These are phyloP conservation scores for Lablab purpureus DNA, from an alignment of 306 rosid genomes.

Conservation along the genomic window DNA sequence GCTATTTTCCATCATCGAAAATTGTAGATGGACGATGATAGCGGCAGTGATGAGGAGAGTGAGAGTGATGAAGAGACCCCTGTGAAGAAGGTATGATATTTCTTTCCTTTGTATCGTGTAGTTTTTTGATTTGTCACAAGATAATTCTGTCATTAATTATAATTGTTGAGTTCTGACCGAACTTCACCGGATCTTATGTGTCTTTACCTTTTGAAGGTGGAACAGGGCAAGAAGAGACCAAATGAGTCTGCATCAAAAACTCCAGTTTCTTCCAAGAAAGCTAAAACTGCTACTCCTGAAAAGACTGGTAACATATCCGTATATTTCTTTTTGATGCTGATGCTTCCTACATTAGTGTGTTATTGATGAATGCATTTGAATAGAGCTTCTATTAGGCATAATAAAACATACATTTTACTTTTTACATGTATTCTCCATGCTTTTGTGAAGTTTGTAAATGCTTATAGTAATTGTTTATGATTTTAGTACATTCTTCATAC, in stretches of 20 bases:
- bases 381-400: neutral
- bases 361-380: neutral
- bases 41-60: slow-evolving; percentile 48
- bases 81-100: slow-evolving; percentile 64
- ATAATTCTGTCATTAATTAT: neutral
- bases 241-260: slow-evolving; percentile 62
- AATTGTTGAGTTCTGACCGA: neutral
- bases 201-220: slow-evolving; percentile 46
- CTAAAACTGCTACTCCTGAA: slow-evolving; percentile 69
- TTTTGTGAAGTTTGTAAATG: neutral
- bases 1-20: slow-evolving; percentile 5
- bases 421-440: neutral
- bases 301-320: slow-evolving; percentile 59
- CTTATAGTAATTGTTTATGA: neutral
- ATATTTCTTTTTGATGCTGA: neutral
- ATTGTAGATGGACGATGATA: slow-evolving; percentile 51
- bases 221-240: slow-evolving; percentile 68
- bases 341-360: neutral
- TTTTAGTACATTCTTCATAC: too few species aligned
- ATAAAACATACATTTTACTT: neutral
- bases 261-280: slow-evolving; percentile 68
- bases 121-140: neutral
- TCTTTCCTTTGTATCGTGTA: neutral
- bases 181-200: neutral
- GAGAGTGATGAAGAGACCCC: slow-evolving; percentile 60